These are phyloP conservation scores for Triticum urartu DNA, from an alignment of 176 grass and related monocot species.

Conservation along the genomic window DNA sequence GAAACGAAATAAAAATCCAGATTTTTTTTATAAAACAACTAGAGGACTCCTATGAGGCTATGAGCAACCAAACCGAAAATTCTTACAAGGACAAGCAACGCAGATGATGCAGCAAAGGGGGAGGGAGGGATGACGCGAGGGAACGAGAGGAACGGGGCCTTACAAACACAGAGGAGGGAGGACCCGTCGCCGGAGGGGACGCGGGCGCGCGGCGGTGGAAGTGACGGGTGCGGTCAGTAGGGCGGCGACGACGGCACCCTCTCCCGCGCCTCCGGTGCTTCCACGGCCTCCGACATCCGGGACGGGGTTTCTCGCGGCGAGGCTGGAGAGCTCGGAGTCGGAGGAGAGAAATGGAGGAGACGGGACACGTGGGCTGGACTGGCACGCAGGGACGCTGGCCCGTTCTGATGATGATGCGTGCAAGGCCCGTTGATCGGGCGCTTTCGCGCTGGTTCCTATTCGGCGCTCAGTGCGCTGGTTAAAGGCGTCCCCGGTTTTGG, in stretches of 20 bases:
- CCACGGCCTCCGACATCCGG: neutral
- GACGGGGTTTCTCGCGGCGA: neutral
- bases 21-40: neutral
- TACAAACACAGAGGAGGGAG: neutral
- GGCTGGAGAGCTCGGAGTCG: neutral
- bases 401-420: neutral
- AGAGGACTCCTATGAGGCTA: neutral
- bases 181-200: neutral
- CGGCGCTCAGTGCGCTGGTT: too few species aligned
- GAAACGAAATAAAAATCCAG: neutral
- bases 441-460: too few species aligned
- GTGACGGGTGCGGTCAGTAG: neutral
- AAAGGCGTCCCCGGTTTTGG: too few species aligned
- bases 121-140: neutral
- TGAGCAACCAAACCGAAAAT: neutral
- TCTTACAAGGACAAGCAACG: neutral
- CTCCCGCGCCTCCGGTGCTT: neutral
- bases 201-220: neutral
- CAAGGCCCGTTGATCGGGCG: neutral
- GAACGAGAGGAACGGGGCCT: neutral
- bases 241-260: neutral
- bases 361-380: neutral
- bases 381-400: neutral
- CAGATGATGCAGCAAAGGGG: neutral
- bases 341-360: neutral